phyloP scores from a whole-genome alignment of 257 asterid species.

The Rubia yunnanensis region DNA sequence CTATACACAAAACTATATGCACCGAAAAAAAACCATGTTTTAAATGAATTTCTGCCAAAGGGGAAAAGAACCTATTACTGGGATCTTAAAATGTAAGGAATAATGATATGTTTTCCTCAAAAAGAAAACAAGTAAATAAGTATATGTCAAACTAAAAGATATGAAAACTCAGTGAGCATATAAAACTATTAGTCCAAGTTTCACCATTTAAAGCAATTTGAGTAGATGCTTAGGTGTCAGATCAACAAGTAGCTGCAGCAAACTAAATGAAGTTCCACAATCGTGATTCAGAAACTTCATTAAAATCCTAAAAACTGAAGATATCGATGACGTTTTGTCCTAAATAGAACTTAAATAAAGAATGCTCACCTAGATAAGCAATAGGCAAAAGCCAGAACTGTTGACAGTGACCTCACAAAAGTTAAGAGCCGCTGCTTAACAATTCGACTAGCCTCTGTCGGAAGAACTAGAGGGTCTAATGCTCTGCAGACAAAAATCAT shows the following conservation, averaged over 20 bases:
- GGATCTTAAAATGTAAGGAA: not conserved
- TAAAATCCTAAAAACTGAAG: not conserved
- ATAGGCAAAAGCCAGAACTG: conserved; percentile 85
- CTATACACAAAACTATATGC: conserved; percentile 2
- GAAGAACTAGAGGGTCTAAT: conserved; percentile 71
- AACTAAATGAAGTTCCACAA: not conserved
- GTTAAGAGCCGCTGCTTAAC: conserved; percentile 72
- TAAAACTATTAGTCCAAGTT: not conserved
- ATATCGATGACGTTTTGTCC: not conserved
- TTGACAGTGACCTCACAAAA: conserved; percentile 85
- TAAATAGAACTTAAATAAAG: not conserved
- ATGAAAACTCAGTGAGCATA: not conserved
- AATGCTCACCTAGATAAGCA: conserved; percentile 68
- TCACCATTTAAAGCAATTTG: not conserved
- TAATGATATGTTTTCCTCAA: not conserved
- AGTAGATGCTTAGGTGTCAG: not conserved
- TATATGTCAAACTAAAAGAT: no score
- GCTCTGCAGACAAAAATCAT: conserved; percentile 43
- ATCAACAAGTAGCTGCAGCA: not conserved
- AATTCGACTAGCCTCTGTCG: conserved; percentile 78
- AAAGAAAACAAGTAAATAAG: not conserved
- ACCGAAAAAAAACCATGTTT: conserved; percentile 2
- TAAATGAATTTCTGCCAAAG: conserved; percentile 3
- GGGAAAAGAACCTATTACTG: not conserved
- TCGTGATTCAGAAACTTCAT: not conserved